Conservation (phyloP, 345 rosid genomes). For the Bruguiera sexangula region DNA sequence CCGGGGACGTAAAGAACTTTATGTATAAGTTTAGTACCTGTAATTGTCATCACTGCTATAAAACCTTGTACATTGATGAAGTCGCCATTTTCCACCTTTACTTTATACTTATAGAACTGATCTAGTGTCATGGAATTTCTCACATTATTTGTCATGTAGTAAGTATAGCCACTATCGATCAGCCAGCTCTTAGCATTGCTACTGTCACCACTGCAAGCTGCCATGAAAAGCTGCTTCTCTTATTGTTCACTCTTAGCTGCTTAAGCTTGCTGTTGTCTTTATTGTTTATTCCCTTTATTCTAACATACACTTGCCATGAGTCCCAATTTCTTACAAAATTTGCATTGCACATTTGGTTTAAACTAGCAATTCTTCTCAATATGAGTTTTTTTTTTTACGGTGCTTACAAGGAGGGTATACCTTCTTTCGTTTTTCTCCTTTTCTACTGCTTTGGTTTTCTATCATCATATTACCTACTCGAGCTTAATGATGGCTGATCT, state of each 20-base stretch:
- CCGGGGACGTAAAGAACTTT: background rate
- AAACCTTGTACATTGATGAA: background rate
- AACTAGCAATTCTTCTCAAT: background rate
- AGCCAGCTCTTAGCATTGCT: background rate
- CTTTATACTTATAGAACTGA: background rate
- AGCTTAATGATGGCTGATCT: background rate
- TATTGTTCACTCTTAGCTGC: background rate
- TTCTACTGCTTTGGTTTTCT: background rate
- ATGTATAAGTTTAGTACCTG: background rate
- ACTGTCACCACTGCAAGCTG: background rate
- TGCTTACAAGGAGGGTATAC: background rate
- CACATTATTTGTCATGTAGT: no score
- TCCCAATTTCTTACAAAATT: background rate
- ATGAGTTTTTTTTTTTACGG: background rate
- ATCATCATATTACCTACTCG: background rate
- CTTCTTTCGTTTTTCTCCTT: background rate
- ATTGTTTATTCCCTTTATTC: background rate
- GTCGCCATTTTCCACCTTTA: background rate
- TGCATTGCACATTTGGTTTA: background rate
- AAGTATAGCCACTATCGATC: no score
- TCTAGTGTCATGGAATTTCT: no score
- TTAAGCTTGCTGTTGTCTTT: background rate
- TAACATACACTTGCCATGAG: background rate
- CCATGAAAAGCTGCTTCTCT: background rate
- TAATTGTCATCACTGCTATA: background rate